Evolutionary conservation across 352 stramenopile genomes (phyloP), one percentile per base, ranked within the genome.

Genomic region (Bremia lactucae): DNA sequence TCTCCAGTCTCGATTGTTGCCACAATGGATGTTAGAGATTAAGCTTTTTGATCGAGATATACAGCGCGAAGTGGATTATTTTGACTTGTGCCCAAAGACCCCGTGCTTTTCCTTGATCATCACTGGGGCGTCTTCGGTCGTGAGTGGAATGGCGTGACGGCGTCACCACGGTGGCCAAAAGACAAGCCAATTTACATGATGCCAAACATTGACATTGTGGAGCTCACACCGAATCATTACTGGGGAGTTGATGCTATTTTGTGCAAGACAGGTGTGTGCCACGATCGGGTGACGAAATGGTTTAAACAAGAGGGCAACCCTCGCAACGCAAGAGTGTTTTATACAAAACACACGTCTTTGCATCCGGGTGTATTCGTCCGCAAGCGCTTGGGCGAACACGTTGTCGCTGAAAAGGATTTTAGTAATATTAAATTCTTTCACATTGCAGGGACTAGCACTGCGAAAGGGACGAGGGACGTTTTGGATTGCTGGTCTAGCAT

Each of bases 61-160:
- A 9, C 43, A 42, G 35, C 51, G 51, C 7, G 8, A 51, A 29
- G 52, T 69, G 21, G 54, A 62, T 28, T 87, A 87, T 37, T 72
- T 74, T 28, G 69, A 84, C 10, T 34, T 83, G 37, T 83, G 70
- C 10, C 65, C 65, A 3, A 59, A 45, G 28, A 80, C 61, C 2
- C 64, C 7, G 36, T 83, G 41, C 18, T 83, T 16, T 74, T 83
- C 34, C 45, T 83, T 14, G 72, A 83, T 38, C 68, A 78, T 25
- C 63, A 80, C 31, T 83, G 70, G 70, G 36, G n/a, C n/a, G n/a
- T 83, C 34, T 46, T 83, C 15, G 72, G 80, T 38, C 68, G 76
- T 25, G 60, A 80, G 29, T 83, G 70, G 70, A 34, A 59, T 44
- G 51, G 15, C 13, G 1, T 62, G 7, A 35, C 31, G 10, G 34